Base-by-base conservation (phyloP, 164 flowering plant genomes). In the Vitis labrusca region DNA sequence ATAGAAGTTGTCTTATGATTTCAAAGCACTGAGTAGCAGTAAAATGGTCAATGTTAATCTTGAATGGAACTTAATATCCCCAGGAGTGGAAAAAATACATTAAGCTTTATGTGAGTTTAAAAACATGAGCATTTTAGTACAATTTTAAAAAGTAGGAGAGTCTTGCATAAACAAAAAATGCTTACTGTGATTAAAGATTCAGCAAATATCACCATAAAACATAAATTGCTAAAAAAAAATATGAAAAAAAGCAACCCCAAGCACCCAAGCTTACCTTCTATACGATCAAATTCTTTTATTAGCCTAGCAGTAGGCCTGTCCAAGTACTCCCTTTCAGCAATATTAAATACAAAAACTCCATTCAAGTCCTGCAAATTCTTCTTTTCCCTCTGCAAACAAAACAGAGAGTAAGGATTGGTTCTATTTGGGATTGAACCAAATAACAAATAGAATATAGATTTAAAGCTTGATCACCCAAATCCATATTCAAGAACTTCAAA, bases 231-330 rank as follows among this genome's bases (percentile, higher is more conserved):
- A 59, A 11, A 59, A 53, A 61, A 61, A 51, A 32, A 8, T 3
- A 59, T 1, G 62, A 67, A 15, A 50, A 15, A 10, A 48, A 23
- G 0, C 27, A 23, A 23, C 8, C 37, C 12, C 23, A 32, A 47
- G 58, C 8, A 32, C 55, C 64, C 14, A 50, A 14, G 4, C 77
- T 69, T 77, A 91, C 98, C 98, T 77, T 93, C 95, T 56, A 96
- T 72, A 32, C 29, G 60, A 77, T 83, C 89, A 76, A 96, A 87
- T 76, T 93, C 97, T 79, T 89, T 91, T 50, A 96, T 88, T 57
- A 93, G 85, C 86, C 89, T 88, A 54, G 98, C 98, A 59, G 98
- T 96, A 62, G 94, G 90, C 77, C 91, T 81, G 78, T 93, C 98
- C 44, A 96, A 82, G 66, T 74, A 27, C 65, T 96, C 97, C 57